Evolutionary conservation across 345 rosid genomes (phyloP), one percentile per base, ranked within the genome.

Genomic region (Gynandropsis gynandra): DNA sequence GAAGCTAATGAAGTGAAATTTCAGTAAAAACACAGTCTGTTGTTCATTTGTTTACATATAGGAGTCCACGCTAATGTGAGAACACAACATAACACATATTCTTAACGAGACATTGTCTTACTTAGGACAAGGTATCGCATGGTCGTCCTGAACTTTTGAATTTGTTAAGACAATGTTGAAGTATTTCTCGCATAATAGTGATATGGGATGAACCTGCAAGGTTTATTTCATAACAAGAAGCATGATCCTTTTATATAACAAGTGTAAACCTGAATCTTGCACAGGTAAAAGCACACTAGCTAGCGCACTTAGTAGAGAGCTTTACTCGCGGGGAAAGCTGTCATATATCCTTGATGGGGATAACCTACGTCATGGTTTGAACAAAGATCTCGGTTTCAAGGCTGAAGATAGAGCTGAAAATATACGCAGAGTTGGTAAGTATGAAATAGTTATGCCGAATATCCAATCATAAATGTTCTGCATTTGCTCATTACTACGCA

Each of bases 211-310:
- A n/a, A n/a, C n/a, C n/a, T n/a, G n/a, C n/a, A n/a, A n/a, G n/a
- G n/a, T n/a, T n/a, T n/a, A n/a, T n/a, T n/a, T n/a, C n/a, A n/a
- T n/a, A n/a, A n/a, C n/a, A n/a, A n/a, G n/a, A n/a, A n/a, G n/a
- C n/a, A n/a, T n/a, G n/a, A n/a, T n/a, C n/a, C n/a, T n/a, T n/a
- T n/a, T n/a, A n/a, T n/a, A n/a, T n/a, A n/a, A n/a, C n/a, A n/a
- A n/a, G n/a, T n/a, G n/a, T n/a, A n/a, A n/a, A n/a, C n/a, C n/a
- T n/a, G n/a, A n/a, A n/a, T n/a, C n/a, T 14, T 50, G 10, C 72
- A 50, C 65, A 90, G 98, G 98, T 38, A 90, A 90, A 70, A 90
- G 98, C 78, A 83, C 98, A 15, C 48, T 90, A 68, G 98, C 95
- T 9, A 83, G 87, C 68, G 74, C 92, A 9, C 54, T 90, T 14